Evolutionary conservation across 2,329 filamentous ascomycete species (phyloP).

Genomic region (Diplodia intermedia): DNA sequence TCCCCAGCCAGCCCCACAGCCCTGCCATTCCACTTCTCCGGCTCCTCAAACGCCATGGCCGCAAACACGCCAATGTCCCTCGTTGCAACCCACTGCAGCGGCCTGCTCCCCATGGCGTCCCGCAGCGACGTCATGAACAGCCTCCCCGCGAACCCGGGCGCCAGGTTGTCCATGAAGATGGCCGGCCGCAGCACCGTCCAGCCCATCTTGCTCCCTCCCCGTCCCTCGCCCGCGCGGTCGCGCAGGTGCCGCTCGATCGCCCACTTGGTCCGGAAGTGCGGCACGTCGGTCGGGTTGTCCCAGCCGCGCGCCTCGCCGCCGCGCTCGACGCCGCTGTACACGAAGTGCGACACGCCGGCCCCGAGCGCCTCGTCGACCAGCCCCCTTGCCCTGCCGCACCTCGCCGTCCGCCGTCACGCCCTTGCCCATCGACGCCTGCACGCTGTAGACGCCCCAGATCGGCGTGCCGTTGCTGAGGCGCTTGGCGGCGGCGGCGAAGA

Average conservation of each 20-base stretch:
- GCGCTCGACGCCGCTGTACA: slow-evolving; percentile 48
- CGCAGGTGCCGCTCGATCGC: slow-evolving; percentile 66
- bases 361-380: slow-evolving; percentile 44
- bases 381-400: slow-evolving; percentile 46
- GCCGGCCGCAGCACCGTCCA: background rate
- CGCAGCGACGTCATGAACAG: slow-evolving; percentile 44
- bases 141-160: slow-evolving; percentile 30
- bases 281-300: slow-evolving; percentile 60
- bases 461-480: slow-evolving; percentile 35
- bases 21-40: slow-evolving; percentile 50
- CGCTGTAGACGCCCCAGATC: slow-evolving; percentile 46
- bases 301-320: slow-evolving; percentile 42
- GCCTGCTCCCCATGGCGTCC: slow-evolving; percentile 49
- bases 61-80: slow-evolving; percentile 59
- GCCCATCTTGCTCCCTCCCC: slow-evolving; percentile 32
- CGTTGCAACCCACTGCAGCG: slow-evolving; percentile 44
- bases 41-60: slow-evolving; percentile 54
- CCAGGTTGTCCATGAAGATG: background rate
- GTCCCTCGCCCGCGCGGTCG: slow-evolving; percentile 39
- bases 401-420: slow-evolving; percentile 36
- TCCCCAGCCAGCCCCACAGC: slow-evolving; percentile 58
- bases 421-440: slow-evolving; percentile 37
- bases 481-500: slow-evolving; percentile 58
- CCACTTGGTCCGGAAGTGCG: slow-evolving; percentile 68
- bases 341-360: slow-evolving; percentile 44